These are phyloP conservation scores for Aureobasidium sp. DNA, from an alignment of 2,329 filamentous ascomycete genomes.

Conservation along the genomic window DNA sequence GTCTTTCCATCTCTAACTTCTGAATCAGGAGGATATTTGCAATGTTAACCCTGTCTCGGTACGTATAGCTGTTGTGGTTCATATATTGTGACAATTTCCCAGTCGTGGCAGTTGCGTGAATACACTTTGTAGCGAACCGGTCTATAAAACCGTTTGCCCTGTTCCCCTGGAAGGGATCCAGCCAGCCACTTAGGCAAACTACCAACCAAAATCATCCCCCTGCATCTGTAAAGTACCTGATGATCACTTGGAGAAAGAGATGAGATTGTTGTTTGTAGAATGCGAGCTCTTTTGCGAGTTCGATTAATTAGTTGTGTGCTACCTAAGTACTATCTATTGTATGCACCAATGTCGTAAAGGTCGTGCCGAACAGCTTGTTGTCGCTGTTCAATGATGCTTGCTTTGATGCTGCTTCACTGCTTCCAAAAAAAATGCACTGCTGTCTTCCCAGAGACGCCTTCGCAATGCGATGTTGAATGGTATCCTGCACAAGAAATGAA, in stretches of 20 bases:
- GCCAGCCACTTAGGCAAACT: constrained; percentile 4
- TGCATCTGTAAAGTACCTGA: constrained; percentile 6
- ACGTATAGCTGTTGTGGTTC: not conserved
- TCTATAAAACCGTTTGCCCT: constrained; percentile 9
- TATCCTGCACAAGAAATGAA: constrained; percentile 13
- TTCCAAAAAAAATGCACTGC: not conserved
- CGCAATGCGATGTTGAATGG: constrained; percentile 13
- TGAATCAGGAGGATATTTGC: not conserved
- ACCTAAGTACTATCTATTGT: constrained; percentile 13
- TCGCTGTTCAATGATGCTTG: not conserved
- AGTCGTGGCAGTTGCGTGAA: constrained; percentile 8
- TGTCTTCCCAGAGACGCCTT: constrained; percentile 9
- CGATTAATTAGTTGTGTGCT: constrained; percentile 9
- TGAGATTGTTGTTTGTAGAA: not conserved
- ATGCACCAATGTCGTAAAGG: constrained; percentile 12
- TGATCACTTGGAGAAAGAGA: not conserved
- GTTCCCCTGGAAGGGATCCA: not conserved
- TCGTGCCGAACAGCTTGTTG: not conserved
- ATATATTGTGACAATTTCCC: constrained; percentile 11
- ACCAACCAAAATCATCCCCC: not conserved
- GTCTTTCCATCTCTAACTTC: not conserved
- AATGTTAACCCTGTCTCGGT: constrained; percentile 2
- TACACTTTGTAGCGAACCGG: constrained; percentile 2
- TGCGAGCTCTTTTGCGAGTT: constrained; percentile 10
- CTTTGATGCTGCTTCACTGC: not conserved